These are phyloP conservation scores for Cadophora malorum DNA, from an alignment of 2,329 filamentous ascomycete genomes.

Conservation along the genomic window DNA sequence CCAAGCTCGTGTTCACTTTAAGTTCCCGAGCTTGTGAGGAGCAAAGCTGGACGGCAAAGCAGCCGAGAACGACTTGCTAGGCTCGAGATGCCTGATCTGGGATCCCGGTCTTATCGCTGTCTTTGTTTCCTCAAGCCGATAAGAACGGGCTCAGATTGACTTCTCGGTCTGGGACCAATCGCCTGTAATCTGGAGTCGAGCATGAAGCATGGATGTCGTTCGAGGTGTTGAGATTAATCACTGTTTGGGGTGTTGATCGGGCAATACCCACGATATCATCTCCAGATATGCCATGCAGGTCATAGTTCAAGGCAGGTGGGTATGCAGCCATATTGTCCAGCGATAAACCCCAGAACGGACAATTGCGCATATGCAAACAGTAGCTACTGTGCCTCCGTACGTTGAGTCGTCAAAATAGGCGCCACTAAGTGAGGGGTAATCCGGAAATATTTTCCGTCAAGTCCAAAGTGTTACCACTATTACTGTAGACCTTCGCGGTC, in stretches of 20 bases:
- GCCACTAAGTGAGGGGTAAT: conserved; percentile 1
- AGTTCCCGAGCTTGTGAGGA: neutral
- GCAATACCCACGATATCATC: too few species aligned
- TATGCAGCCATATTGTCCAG: neutral
- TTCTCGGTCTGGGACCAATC: too few species aligned
- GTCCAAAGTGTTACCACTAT: neutral
- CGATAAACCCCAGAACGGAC: neutral
- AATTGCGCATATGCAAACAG: neutral
- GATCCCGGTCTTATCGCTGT: too few species aligned
- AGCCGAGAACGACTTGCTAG: neutral
- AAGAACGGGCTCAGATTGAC: too few species aligned
- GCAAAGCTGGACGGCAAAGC: neutral
- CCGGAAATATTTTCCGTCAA: neutral
- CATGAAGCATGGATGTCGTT: neutral
- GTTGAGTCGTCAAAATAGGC: neutral
- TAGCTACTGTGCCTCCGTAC: neutral
- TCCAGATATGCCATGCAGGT: too few species aligned
- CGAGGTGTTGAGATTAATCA: neutral
- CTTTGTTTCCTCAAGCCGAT: too few species aligned
- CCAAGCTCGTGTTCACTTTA: neutral
- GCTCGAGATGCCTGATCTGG: neutral
- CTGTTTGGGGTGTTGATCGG: neutral
- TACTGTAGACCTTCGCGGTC: too few species aligned
- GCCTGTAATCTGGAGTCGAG: too few species aligned
- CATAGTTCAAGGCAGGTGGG: neutral